A percentile compares a stretch with the other conserved stretches of the same genome.
Evolutionary conservation across 192 early-diverging fungal genomes (phyloP).

Genomic region (Umbelopsis isabellina): DNA sequence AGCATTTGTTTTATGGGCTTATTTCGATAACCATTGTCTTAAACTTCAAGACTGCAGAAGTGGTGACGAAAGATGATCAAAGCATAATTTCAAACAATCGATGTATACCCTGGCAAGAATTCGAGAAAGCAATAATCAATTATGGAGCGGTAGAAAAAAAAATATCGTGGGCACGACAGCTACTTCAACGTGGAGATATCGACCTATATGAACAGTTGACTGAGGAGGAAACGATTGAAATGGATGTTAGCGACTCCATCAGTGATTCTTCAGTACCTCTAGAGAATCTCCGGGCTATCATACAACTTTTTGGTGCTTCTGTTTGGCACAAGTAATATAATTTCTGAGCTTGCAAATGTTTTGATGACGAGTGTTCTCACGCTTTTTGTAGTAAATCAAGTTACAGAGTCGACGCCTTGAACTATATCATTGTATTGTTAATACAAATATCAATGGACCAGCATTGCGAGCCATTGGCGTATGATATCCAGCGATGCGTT

Average conservation of each 20-base stretch:
- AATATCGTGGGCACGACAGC: neutral
- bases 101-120: conserved; percentile 12
- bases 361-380: neutral
- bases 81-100: neutral
- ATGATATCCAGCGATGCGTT: neutral
- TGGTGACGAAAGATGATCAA: too few relatives aligned
- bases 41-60: too few relatives aligned
- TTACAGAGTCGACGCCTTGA: neutral
- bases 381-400: neutral
- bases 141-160: neutral
- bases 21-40: too few relatives aligned
- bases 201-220: neutral
- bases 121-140: neutral
- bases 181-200: neutral
- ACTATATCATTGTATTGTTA: neutral
- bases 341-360: neutral
- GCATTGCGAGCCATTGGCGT: neutral
- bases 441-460: conserved; percentile 12
- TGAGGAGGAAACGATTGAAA: neutral
- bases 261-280: neutral
- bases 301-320: neutral
- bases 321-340: neutral
- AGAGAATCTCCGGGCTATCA: neutral
- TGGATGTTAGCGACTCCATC: neutral
- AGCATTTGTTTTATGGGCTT: too few relatives aligned